Percentiles rank a stretch among this genome's conserved stretches.
These are phyloP conservation scores for Aspergillus melleus DNA, from an alignment of 2,329 filamentous ascomycete species.

Conservation along the genomic window DNA sequence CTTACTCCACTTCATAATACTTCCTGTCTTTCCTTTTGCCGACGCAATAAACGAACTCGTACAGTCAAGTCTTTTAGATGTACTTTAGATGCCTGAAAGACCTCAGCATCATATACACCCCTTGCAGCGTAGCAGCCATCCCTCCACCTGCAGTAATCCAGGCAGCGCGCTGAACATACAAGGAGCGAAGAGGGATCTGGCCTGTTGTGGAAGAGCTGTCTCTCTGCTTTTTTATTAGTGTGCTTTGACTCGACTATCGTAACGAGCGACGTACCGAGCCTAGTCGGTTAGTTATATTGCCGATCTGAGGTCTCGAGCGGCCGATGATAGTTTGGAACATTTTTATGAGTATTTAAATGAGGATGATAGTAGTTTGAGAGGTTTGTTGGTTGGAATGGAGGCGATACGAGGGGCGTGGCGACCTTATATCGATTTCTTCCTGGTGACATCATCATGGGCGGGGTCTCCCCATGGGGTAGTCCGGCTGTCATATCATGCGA, in stretches of 20 bases:
- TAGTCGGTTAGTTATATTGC: neutral
- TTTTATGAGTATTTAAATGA: neutral
- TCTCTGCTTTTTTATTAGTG: slow-evolving; percentile 1
- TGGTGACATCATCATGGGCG: neutral
- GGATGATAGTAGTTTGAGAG: neutral
- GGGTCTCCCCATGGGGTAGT: neutral
- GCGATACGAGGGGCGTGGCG: neutral
- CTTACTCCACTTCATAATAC: no score
- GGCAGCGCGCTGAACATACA: slow-evolving; percentile 22
- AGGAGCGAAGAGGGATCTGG: slow-evolving; percentile 14
- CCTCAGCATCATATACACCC: slow-evolving; percentile 19
- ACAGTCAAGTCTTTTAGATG: slow-evolving; percentile 9
- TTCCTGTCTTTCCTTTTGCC: no score
- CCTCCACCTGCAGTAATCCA: slow-evolving; percentile 24
- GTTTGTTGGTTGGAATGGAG: neutral
- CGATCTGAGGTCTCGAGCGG: slow-evolving; percentile 5
- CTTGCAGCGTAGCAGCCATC: slow-evolving; percentile 22
- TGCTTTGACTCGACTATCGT: neutral
- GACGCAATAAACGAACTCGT: no score
- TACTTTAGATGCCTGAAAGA: slow-evolving; percentile 22
- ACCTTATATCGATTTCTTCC: neutral
- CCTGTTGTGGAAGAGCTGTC: neutral
- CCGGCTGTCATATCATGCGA: neutral
- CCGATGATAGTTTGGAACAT: slow-evolving; percentile 10
- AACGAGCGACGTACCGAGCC: neutral